Conservation (phyloP, 805 yeast genomes). For the Yamadazyma nakazawae region DNA sequence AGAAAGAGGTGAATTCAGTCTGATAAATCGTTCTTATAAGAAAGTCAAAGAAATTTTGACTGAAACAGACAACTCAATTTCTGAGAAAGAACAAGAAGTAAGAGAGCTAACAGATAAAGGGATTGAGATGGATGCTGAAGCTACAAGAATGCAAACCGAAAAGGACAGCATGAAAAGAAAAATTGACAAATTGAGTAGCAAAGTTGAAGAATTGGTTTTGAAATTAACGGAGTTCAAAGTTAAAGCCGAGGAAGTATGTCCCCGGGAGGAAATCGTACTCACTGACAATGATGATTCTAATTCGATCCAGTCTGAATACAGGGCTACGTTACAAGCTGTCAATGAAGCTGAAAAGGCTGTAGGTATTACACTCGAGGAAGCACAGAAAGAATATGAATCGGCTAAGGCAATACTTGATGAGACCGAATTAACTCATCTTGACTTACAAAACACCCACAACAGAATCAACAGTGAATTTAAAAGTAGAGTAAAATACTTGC, state of each 20-base stretch:
- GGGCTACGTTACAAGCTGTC: constrained; percentile 44
- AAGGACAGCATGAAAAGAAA: background rate
- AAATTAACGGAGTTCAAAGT: constrained; percentile 26
- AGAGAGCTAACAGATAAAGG: constrained; percentile 6
- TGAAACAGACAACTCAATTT: background rate
- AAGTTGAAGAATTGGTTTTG: constrained; percentile 15
- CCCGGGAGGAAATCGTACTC: constrained; percentile 43
- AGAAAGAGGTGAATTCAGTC: background rate
- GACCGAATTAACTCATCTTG: constrained; percentile 38
- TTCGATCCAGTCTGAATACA: constrained; percentile 48
- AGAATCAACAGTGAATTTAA: constrained; percentile 28
- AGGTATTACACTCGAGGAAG: constrained; percentile 56
- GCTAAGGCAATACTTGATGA: constrained; percentile 42
- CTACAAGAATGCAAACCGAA: constrained; percentile 5
- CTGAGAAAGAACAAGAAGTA: background rate
- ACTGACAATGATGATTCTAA: constrained; percentile 42
- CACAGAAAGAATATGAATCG: constrained; percentile 44
- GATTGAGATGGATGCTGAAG: constrained; percentile 10
- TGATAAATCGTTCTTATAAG: background rate
- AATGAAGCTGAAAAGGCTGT: constrained; percentile 49
- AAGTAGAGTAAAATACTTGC: constrained; percentile 29
- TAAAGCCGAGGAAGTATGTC: constrained; percentile 41
- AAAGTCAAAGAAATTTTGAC: background rate
- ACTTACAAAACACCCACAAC: constrained; percentile 26
- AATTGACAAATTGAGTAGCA: constrained; percentile 11